Evolutionary conservation across 306 rosid genomes (phyloP), one percentile per base, ranked within the genome.

Genomic region (Phaseolus lunatus): DNA sequence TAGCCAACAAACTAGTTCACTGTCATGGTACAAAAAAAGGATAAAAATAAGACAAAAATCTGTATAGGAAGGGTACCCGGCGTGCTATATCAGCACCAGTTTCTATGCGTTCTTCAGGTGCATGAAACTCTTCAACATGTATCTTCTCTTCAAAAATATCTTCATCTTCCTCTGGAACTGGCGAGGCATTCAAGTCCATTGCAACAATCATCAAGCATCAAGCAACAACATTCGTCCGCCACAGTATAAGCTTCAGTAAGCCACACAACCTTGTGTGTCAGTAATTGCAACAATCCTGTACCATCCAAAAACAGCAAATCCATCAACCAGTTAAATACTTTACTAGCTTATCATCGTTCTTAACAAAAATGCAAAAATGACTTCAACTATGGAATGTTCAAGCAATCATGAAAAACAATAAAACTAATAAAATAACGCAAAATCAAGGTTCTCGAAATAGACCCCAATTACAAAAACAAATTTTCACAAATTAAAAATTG

Each of bases 121-220:
- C 90, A 80, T 20, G 31, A 70, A 31, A 88, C 67, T 86, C 88
- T 75, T 86, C 86, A 47, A 82, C 77, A 69, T 86, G 92, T 81
- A 72, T 26, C 39, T 15, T 63, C 49, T 87, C 88, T 45, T 85
- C 98, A 82, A 83, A 87, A 39, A 63, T 31, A 77, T 96, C 99
- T 49, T 96, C 99, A 43, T 96, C 99, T 43, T 96, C 99, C 77
- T 96, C 99, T 0, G 99, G 99, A 62, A 89, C 80, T 3, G 99
- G 99, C 23, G 91, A 95, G 78, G 97, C 99, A 86, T 96, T 96
- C 83, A 96, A 92, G 90, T 96, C 99, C 99, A 96, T 96, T 75
- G 96, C 85, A 85, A 76, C 94, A 79, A 90, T 87, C 96, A 88
- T 88, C 87, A 94, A 93, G 89, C 90, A 88, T 85, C 68, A 70